phyloP scores from a whole-genome alignment of 148 eudicot genomes.

The Vaccinium macrocarpon region DNA sequence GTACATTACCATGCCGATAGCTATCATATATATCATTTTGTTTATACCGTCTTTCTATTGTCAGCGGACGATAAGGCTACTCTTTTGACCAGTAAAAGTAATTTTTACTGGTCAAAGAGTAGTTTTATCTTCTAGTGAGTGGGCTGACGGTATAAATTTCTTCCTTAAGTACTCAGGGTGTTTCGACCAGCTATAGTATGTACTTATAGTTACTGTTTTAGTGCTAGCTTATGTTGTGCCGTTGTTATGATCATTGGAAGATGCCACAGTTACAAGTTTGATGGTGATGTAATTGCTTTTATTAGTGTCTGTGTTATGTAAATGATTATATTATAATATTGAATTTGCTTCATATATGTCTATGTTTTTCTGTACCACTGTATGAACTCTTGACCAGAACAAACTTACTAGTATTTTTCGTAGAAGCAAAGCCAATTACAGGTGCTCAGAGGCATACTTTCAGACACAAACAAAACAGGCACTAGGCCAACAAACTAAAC shows the following conservation, averaged over 20 bases:
- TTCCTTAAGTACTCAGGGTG: background rate
- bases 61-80: no score
- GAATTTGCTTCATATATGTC: background rate
- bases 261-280: background rate
- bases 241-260: background rate
- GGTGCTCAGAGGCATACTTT: no score
- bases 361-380: no score
- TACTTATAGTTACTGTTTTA: background rate
- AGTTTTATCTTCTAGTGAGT: no score
- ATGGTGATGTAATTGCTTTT: background rate
- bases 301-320: background rate
- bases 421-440: no score
- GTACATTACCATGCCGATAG: background rate
- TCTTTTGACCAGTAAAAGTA: no score
- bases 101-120: no score
- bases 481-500: no score
- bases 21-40: background rate
- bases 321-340: background rate
- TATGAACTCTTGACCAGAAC: no score
- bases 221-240: background rate
- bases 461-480: no score
- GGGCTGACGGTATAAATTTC: no score
- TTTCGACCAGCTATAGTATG: background rate
- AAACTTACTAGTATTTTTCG: no score
- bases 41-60: background rate